These are phyloP conservation scores for Aureobasidium sp. DNA, from an alignment of 2,329 filamentous ascomycete species.

Conservation along the genomic window DNA sequence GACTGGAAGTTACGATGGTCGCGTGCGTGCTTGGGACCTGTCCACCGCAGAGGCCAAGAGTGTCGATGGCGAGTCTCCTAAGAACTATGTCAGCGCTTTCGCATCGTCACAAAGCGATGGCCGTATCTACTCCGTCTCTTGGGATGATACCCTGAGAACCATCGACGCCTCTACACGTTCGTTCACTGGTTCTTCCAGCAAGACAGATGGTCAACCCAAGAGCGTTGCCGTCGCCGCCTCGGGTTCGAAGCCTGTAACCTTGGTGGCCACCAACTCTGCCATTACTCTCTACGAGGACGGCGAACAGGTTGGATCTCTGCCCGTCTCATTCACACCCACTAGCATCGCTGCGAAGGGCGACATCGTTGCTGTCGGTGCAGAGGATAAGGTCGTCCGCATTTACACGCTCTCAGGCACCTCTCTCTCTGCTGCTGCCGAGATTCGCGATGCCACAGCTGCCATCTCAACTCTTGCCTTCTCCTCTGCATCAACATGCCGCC, in stretches of 20 bases:
- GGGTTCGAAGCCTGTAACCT: constrained; percentile 41
- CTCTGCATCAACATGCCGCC: constrained; percentile 54
- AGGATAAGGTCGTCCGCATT: constrained; percentile 65
- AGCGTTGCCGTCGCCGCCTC: constrained; percentile 53
- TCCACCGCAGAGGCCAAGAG: constrained; percentile 57
- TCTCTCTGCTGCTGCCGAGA: constrained; percentile 42
- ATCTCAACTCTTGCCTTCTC: constrained; percentile 82
- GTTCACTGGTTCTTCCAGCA: constrained; percentile 60
- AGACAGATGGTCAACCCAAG: constrained; percentile 73
- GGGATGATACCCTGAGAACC: constrained; percentile 84
- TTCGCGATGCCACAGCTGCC: constrained; percentile 60
- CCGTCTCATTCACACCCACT: constrained; percentile 52
- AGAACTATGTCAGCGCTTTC: constrained; percentile 77
- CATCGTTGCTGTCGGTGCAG: constrained; percentile 65
- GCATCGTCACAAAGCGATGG: constrained; percentile 41
- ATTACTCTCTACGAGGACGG: constrained; percentile 50
- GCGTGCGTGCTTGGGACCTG: constrained; percentile 76
- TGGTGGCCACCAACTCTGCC: constrained; percentile 45
- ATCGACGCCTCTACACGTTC: constrained; percentile 66
- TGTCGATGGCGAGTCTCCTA: constrained; percentile 73
- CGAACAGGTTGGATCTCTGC: constrained; percentile 38
- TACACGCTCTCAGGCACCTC: constrained; percentile 52
- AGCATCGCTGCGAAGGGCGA: constrained; percentile 61
- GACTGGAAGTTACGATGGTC: constrained; percentile 88
- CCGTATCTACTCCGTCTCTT: constrained; percentile 74